These are phyloP conservation scores for Caloboletus firmus DNA, from an alignment of 1,284 basidiomycete species.

Conservation along the genomic window DNA sequence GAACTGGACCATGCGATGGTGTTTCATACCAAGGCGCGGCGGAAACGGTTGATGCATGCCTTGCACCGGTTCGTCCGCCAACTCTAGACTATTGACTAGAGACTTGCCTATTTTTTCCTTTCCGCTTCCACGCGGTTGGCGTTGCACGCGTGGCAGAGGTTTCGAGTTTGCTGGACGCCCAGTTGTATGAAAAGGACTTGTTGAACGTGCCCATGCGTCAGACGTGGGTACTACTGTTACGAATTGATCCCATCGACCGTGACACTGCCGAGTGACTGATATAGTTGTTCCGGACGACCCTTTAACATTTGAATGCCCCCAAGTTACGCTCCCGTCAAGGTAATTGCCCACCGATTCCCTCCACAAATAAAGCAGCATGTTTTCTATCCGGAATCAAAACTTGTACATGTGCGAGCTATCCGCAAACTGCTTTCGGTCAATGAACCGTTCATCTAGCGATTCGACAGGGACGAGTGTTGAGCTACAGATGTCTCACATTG, in stretches of 20 bases:
- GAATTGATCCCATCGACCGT: too few species aligned
- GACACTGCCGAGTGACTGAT: too few species aligned
- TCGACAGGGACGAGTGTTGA: background rate
- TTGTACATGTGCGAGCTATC: background rate
- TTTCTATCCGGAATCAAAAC: background rate
- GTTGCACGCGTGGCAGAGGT: background rate
- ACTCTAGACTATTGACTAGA: background rate
- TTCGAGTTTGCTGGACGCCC: background rate
- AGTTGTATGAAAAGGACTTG: too few species aligned
- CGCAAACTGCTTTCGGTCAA: background rate
- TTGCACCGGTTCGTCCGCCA: conserved; percentile 37
- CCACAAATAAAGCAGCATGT: background rate
- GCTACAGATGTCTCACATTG: background rate
- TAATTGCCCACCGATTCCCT: background rate
- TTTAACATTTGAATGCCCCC: background rate
- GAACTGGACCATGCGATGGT: conserved; percentile 57
- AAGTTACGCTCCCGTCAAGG: too few species aligned
- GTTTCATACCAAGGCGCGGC: conserved; percentile 44
- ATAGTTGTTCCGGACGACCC: background rate
- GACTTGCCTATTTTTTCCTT: background rate
- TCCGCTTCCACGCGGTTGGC: background rate
- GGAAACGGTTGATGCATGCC: conserved; percentile 42
- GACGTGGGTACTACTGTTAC: too few species aligned
- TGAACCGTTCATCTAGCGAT: background rate
- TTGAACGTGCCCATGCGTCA: too few species aligned